phyloP scores from a whole-genome alignment of 2,329 filamentous ascomycete genomes.

The Colletotrichum higginsianum region DNA sequence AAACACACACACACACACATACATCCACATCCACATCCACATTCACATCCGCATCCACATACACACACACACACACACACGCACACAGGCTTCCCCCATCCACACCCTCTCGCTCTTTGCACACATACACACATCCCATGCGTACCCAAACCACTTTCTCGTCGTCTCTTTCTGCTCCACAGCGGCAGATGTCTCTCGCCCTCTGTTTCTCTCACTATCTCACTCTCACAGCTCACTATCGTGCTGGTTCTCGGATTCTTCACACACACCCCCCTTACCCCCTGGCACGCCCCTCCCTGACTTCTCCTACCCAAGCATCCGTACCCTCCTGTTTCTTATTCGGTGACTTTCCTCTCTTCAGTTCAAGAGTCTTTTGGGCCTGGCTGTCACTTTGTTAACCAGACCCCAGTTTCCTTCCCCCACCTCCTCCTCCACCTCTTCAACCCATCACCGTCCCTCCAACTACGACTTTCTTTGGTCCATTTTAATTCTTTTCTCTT shows the following conservation, averaged over 20 bases:
- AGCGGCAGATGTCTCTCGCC: slow-evolving; percentile 23
- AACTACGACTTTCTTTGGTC: slow-evolving; percentile 42
- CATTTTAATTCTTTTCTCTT: slow-evolving; percentile 45
- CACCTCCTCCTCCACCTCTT: slow-evolving; percentile 43
- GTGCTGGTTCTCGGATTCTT: slow-evolving; percentile 31
- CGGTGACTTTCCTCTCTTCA: slow-evolving; percentile 40
- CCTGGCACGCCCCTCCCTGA: slow-evolving; percentile 34
- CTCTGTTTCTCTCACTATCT: slow-evolving; percentile 11
- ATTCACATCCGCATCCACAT: too few species aligned
- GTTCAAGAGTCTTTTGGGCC: slow-evolving; percentile 40
- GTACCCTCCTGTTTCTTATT: slow-evolving; percentile 38
- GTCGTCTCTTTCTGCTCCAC: slow-evolving; percentile 41
- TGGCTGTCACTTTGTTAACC: slow-evolving; percentile 44
- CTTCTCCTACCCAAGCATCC: slow-evolving; percentile 22
- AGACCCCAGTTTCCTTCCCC: slow-evolving; percentile 44
- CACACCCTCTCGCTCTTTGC: slow-evolving; percentile 17
- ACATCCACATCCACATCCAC: too few species aligned
- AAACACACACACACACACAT: slow-evolving; percentile 26
- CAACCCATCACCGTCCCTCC: slow-evolving; percentile 43
- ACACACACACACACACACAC: neutral
- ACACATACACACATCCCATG: slow-evolving; percentile 23
- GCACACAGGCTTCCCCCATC: slow-evolving; percentile 6
- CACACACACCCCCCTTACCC: slow-evolving; percentile 17
- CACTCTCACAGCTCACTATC: slow-evolving; percentile 2
- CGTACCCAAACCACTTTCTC: slow-evolving; percentile 27